A percentile compares a stretch with the other conserved stretches of the same genome.
Conservation (phyloP, 805 yeast genomes). For the Candida tammaniensis region DNA sequence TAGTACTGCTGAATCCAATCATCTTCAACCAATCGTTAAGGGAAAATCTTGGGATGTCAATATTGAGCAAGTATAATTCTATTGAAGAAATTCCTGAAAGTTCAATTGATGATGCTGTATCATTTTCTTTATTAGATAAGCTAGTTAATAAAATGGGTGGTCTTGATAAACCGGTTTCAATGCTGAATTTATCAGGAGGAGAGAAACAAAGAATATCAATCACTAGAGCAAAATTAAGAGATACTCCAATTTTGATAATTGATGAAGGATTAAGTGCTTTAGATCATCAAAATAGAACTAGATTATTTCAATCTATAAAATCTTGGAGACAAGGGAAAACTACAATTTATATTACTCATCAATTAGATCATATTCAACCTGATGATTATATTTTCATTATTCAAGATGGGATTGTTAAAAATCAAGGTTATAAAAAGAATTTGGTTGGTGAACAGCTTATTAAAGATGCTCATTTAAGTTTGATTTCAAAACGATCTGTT, state of each 20-base stretch:
- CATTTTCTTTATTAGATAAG: constrained; percentile 50
- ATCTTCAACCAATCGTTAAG: constrained; percentile 62
- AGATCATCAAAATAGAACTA: constrained; percentile 50
- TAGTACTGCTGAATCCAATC: constrained; percentile 70
- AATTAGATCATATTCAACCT: constrained; percentile 51
- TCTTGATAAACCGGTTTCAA: constrained; percentile 48
- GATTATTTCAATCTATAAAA: constrained; percentile 50
- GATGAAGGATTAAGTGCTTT: constrained; percentile 89
- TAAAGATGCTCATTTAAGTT: constrained; percentile 6
- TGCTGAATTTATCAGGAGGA: constrained; percentile 73
- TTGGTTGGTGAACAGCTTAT: constrained; percentile 7
- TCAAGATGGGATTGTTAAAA: constrained; percentile 52
- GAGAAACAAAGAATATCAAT: constrained; percentile 81
- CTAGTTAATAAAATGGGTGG: constrained; percentile 44
- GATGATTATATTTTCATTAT: constrained; percentile 61
- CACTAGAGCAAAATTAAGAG: constrained; percentile 75
- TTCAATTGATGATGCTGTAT: constrained; percentile 41
- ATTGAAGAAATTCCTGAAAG: constrained; percentile 18
- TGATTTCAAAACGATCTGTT: background rate
- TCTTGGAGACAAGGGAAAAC: constrained; percentile 65
- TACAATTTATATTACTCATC: constrained; percentile 82
- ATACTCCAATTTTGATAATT: constrained; percentile 71
- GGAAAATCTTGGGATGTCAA: constrained; percentile 63
- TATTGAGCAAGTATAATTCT: constrained; percentile 17
- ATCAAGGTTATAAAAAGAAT: constrained; percentile 15